Evolutionary conservation across 306 rosid genomes (phyloP).

Genomic region (Morella rubra): DNA sequence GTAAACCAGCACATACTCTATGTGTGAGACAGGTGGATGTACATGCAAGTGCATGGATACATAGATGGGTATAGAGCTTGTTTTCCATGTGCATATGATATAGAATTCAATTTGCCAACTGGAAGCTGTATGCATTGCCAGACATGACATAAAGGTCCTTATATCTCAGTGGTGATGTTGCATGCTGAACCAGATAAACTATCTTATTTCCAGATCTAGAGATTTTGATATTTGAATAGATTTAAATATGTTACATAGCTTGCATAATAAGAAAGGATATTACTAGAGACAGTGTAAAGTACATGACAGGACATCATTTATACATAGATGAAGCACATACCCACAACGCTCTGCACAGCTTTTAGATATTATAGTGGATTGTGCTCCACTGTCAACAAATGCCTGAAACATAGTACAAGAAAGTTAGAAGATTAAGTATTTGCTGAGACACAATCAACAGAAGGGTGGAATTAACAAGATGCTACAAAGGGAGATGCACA

Average conservation of each 20-base stretch:
- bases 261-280: slow-evolving; percentile 8
- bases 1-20: not conserved
- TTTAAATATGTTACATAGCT: slow-evolving; percentile 17
- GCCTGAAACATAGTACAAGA: slow-evolving; percentile 57
- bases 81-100: not conserved
- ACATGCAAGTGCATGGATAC: not conserved
- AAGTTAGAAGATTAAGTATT: slow-evolving; percentile 12
- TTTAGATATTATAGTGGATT: slow-evolving; percentile 95
- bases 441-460: not conserved
- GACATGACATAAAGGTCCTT: not conserved
- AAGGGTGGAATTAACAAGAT: slow-evolving; percentile 4
- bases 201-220: slow-evolving; percentile 13
- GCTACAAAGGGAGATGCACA: not conserved
- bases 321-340: slow-evolving; percentile 47
- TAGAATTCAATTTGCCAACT: not conserved
- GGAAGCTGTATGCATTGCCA: not conserved
- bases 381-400: slow-evolving; percentile 99
- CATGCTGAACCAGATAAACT: not conserved
- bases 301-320: slow-evolving; percentile 13
- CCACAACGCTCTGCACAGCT: slow-evolving; percentile 95
- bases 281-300: not conserved
- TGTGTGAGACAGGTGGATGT: not conserved
- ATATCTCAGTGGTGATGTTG: not conserved
- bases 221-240: slow-evolving; percentile 2
- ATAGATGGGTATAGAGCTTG: not conserved